Evolutionary conservation across 495 filamentous ascomycete genomes (phyloP), one percentile per base, ranked within the genome.

Genomic region (Hypomontagnella monticulosa): DNA sequence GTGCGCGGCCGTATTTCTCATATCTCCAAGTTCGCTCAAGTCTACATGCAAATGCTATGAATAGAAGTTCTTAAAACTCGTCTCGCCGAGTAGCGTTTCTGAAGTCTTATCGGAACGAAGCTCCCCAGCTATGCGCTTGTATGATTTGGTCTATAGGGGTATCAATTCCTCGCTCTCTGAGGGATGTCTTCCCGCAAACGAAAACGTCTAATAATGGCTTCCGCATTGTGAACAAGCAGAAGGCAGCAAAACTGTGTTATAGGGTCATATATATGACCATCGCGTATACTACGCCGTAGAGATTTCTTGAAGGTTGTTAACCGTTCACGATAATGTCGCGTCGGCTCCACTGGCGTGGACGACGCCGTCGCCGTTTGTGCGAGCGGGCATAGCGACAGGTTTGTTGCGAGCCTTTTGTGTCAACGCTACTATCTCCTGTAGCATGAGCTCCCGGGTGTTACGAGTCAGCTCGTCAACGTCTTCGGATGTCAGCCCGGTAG

Each of bases 401-500:
- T 51, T 61, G 4, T 75, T 73, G 44, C 70, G 66, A 7, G 73
- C 75, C 67, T 78, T 78, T 32, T 75, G 75, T 4, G 89, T 88
- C 59, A 97, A 78, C 19, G 78, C 75, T 32, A 89, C 74, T 19
- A 97, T 77, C 66, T 89, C 92, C 60, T 82, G 83, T 46, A 96
- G 81, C 94, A 99, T 97, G 51, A 87, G 77, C 12, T 93, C 88
- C 36, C 89, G 84, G 2, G 89, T 92, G 8, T 80, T 81, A 51
- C 82, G 80, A n/a, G 88, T 84, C 32, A 99, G 80, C 20, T 84
- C 81, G 66, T 97, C 92, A 19, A 97, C 93, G 74, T 99, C 94
- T 38, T 85, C 88, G 18, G 88, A 33, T 16, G 85, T 92, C 59
- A 97, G 80, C 32, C 88, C 85, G 47, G 83, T 82, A n/a, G 95